Conservation (phyloP, 805 yeast genomes). For the Saccharomycopsis selenospora region DNA sequence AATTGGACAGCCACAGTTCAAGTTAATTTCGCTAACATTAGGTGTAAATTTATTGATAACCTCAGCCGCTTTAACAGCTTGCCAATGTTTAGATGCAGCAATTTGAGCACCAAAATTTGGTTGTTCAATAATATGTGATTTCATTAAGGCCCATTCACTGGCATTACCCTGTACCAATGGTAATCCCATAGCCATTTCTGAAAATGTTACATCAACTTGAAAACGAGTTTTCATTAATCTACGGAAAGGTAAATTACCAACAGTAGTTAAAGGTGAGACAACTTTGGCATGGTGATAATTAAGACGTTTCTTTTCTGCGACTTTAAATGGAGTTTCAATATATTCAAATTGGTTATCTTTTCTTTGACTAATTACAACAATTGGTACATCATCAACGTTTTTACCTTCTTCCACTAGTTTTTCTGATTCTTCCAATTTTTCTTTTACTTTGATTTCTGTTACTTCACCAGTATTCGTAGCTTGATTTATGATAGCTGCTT, state of each 20-base stretch:
- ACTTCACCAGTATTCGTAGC: conserved; percentile 26
- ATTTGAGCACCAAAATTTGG: conserved; percentile 93
- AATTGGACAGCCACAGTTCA: conserved; percentile 97
- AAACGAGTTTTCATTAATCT: conserved; percentile 73
- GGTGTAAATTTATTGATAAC: conserved; percentile 52
- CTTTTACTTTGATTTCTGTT: conserved; percentile 20
- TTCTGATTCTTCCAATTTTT: conserved; percentile 22
- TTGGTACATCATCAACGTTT: background rate
- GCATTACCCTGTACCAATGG: conserved; percentile 87
- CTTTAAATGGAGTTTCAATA: conserved; percentile 67
- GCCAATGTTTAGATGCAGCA: conserved; percentile 89
- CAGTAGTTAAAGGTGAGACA: conserved; percentile 93
- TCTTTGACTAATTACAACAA: conserved; percentile 8
- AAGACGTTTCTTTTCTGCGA: conserved; percentile 74
- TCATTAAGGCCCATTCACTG: conserved; percentile 96
- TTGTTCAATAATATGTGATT: conserved; percentile 73
- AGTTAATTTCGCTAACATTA: conserved; percentile 71
- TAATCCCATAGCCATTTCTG: conserved; percentile 88
- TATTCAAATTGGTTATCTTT: conserved; percentile 42
- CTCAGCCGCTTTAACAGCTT: conserved; percentile 89
- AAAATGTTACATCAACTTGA: conserved; percentile 89
- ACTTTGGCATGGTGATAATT: conserved; percentile 70
- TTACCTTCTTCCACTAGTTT: conserved; percentile 22
- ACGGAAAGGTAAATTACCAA: conserved; percentile 93
- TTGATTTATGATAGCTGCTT: no score